These are phyloP conservation scores for Seiridium unicorne DNA, from an alignment of 2,329 filamentous ascomycete species.

Conservation along the genomic window DNA sequence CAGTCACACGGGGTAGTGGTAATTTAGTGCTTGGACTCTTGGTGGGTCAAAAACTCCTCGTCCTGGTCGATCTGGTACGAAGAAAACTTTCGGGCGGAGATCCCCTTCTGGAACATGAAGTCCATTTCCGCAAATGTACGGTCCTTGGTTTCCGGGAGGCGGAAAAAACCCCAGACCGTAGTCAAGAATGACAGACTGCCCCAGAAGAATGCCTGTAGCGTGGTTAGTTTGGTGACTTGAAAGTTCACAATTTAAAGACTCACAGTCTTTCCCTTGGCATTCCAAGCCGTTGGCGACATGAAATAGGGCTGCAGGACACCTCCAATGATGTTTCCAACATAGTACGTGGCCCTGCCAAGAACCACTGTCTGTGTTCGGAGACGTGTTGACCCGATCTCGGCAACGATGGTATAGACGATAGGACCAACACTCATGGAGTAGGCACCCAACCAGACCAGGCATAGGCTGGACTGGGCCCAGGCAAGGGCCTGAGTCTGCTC, in stretches of 20 bases:
- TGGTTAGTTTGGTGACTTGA: conserved; percentile 9
- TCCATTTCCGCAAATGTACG: conserved; percentile 45
- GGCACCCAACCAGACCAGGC: conserved; percentile 35
- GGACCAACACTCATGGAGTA: conserved; percentile 42
- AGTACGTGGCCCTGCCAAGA: conserved; percentile 35
- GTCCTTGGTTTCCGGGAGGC: conserved; percentile 42
- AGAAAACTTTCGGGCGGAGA: conserved; percentile 37
- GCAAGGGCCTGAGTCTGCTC: conserved; percentile 37
- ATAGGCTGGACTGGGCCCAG: conserved; percentile 32
- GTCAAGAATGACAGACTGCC: conserved; percentile 33
- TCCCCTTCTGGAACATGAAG: conserved; percentile 36
- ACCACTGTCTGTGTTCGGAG: conserved; percentile 40
- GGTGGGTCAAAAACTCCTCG: conserved; percentile 16
- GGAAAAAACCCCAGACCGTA: conserved; percentile 40
- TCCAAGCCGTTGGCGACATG: conserved; percentile 36
- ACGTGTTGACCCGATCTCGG: conserved; percentile 39
- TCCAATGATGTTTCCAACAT: conserved; percentile 38
- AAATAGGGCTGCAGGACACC: conserved; percentile 37
- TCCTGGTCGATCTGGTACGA: conserved; percentile 33
- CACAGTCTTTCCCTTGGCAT: conserved; percentile 37
- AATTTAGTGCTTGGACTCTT: background rate
- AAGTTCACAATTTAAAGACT: conserved; percentile 4
- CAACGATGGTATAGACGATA: conserved; percentile 40
- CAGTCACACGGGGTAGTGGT: no score
- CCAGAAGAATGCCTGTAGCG: conserved; percentile 40